phyloP scores from a whole-genome alignment of 495 filamentous ascomycete species.

The Neurospora sp. region DNA sequence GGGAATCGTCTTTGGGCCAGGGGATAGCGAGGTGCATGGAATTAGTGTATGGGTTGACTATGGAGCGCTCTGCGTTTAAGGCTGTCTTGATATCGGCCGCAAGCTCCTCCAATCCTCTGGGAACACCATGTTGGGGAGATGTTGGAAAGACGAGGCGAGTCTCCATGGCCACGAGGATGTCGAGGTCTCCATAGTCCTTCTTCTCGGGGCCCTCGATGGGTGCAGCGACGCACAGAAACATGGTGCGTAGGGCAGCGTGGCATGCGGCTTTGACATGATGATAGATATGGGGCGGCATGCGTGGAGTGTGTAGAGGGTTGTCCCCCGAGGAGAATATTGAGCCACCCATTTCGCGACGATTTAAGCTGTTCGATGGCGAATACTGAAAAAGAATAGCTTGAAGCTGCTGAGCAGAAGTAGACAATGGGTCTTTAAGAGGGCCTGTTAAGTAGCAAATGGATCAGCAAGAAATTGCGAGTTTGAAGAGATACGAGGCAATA shows the following conservation, averaged over 20 bases:
- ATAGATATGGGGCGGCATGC: conserved; percentile 45
- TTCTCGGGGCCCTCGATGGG: conserved; percentile 50
- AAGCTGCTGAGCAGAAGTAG: not conserved
- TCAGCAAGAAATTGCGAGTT: not conserved
- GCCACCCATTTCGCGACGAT: conserved; percentile 43
- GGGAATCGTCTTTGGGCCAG: conserved; percentile 25
- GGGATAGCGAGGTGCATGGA: conserved; percentile 39
- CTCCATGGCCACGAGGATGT: conserved; percentile 43
- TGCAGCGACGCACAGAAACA: conserved; percentile 36
- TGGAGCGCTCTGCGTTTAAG: conserved; percentile 21
- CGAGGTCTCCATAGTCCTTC: conserved; percentile 46
- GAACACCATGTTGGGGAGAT: not conserved
- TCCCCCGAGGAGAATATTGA: conserved; percentile 37
- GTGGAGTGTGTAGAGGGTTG: conserved; percentile 42
- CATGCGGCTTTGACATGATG: conserved; percentile 26
- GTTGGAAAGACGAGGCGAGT: conserved; percentile 13
- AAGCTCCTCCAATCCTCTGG: conserved; percentile 1
- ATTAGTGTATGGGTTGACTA: conserved; percentile 14
- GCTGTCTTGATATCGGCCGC: conserved; percentile 11
- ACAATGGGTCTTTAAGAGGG: not conserved
- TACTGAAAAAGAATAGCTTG: not conserved
- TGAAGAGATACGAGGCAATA: not conserved
- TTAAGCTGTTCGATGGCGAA: not conserved
- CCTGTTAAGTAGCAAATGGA: not conserved
- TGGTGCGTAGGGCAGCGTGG: conserved; percentile 28